These are phyloP conservation scores for Emiliania huxleyi DNA, from an alignment of 78 protist genomes.

Conservation along the genomic window DNA sequence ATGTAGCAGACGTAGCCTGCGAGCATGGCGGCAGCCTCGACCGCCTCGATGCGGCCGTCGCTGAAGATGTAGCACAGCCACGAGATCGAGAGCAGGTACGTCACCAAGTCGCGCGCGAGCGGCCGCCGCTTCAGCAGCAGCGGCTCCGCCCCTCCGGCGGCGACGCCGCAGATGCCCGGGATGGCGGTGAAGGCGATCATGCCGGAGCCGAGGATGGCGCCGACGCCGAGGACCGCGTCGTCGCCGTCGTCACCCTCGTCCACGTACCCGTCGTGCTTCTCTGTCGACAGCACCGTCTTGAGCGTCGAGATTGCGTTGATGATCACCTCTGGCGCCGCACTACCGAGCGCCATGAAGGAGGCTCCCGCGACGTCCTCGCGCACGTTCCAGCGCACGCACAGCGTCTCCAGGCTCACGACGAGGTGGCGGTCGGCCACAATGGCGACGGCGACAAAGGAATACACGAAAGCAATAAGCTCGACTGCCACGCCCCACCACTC, in stretches of 20 bases:
- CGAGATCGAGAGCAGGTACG: not conserved
- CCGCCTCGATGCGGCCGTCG: not conserved
- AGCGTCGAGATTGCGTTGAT: constrained; percentile 16
- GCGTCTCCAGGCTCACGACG: constrained; percentile 33
- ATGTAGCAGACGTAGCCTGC: constrained; percentile 14
- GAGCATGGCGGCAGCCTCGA: not conserved
- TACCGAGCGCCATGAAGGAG: constrained; percentile 37
- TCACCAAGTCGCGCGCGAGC: not conserved
- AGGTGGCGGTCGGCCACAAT: constrained; percentile 28
- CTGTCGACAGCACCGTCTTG: not conserved
- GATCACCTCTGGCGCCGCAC: constrained; percentile 41
- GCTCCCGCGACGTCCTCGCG: constrained; percentile 43
- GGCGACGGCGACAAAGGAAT: not conserved
- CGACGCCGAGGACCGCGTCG: constrained; percentile 26
- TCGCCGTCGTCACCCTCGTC: not conserved
- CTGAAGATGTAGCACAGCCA: not conserved
- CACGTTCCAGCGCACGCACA: constrained; percentile 32
- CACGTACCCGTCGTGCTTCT: not conserved
- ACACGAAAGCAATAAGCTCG: not conserved
- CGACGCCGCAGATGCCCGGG: constrained; percentile 31
- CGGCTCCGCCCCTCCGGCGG: not conserved
- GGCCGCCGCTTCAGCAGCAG: constrained; percentile 41
- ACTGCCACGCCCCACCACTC: not conserved
- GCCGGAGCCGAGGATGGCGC: constrained; percentile 41
- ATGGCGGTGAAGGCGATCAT: constrained; percentile 47